Evolutionary conservation across 192 early-diverging fungal species (phyloP), one percentile per base, ranked within the genome.

Genomic region (Coemansia sp.): DNA sequence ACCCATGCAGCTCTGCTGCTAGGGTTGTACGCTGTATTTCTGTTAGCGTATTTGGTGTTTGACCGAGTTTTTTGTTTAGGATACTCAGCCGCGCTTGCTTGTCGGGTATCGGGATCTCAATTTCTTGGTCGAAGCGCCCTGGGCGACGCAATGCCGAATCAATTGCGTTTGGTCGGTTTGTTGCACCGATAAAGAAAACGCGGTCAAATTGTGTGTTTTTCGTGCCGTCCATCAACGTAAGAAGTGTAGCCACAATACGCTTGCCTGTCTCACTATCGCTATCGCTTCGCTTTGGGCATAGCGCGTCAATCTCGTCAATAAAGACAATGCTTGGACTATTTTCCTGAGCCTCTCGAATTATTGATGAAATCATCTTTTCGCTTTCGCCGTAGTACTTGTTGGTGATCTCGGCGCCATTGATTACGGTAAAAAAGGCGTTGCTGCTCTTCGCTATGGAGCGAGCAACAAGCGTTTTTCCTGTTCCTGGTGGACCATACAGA

Each of bases 391-490:
- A 92, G 77, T 84, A 98, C 67, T 92, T 92, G 71, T 90, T 89
- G 6, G 94, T 78, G 31, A 97, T 86, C 63, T 98, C 96, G 0
- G 96, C 90, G 0, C 95, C 97, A 63, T 96, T 99, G 23, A 99
- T 86, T 25, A 89, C 76, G n/a, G 90, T 89, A 2, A 92, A 82
- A 69, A 86, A 79, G 0, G 89, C 87, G 1, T 83, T 80, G n/a
- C 89, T 92, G 55, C 91, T 91, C 7, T 82, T 67, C 0, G 93
- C 94, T 0, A 96, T 90, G 13, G 92, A 89, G n/a, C 93, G 84
- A 0, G 95, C 95, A 45, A 98, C 87, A 29, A 98, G 82, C 9
- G 95, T 98, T 74, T 98, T 98, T n/a, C 95, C 95, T 7, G 95
- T 96, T 8, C 95, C 95, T 28, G 95, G 93, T 35, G 93, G 94